Percentiles rank a stretch among this genome's conserved stretches.
These are phyloP conservation scores for Cinchona pubescens DNA, from an alignment of 257 asterid species.

Conservation along the genomic window DNA sequence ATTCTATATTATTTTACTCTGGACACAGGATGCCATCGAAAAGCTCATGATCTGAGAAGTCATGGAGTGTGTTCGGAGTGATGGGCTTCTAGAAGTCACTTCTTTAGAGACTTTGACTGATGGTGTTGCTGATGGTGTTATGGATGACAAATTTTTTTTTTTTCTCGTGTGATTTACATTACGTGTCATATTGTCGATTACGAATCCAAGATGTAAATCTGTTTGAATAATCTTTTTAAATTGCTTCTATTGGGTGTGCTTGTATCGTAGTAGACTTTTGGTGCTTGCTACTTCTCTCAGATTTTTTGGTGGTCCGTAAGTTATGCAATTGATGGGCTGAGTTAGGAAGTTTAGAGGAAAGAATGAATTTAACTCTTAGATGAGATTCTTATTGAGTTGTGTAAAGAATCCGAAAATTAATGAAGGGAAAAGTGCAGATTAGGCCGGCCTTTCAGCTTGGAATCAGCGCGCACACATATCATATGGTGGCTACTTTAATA, in stretches of 20 bases:
- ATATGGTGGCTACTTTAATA: too few species aligned
- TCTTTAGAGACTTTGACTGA: conserved; percentile 42
- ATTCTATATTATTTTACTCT: background rate
- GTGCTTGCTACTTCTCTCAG: background rate
- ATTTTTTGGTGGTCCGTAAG: background rate
- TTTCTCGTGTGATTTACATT: background rate
- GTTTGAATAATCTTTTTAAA: conserved; percentile 1
- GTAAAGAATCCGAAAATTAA: too few species aligned
- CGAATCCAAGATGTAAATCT: background rate
- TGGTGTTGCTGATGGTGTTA: conserved; percentile 20
- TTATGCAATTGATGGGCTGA: too few species aligned
- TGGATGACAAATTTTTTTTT: background rate
- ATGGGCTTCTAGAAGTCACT: conserved; percentile 30
- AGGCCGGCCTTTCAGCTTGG: too few species aligned
- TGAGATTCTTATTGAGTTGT: too few species aligned
- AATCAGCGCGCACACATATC: too few species aligned
- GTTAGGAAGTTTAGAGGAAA: too few species aligned
- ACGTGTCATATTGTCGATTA: background rate
- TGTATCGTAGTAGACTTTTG: background rate
- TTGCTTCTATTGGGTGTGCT: background rate
- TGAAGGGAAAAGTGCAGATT: too few species aligned
- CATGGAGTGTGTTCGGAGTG: conserved; percentile 30
- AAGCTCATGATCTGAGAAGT: conserved; percentile 37
- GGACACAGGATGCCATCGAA: conserved; percentile 39
- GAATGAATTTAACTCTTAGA: background rate